Evolutionary conservation across 1,284 basidiomycete genomes (phyloP).

Genomic region (Ganoderma meredithae): DNA sequence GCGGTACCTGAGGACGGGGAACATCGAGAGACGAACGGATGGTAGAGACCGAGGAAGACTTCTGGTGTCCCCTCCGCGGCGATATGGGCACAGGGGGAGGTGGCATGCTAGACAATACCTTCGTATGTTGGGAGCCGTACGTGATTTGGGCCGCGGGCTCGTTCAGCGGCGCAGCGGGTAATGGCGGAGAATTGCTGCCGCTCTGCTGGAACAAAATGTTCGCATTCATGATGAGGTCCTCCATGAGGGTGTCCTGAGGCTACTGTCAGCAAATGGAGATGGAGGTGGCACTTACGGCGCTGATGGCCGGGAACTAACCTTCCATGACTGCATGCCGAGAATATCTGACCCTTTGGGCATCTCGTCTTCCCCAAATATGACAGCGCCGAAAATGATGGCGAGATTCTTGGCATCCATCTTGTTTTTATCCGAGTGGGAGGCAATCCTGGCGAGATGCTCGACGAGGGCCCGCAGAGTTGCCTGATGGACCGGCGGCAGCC

Average conservation of each 20-base stretch:
- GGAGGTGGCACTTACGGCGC: slow-evolving; percentile 2
- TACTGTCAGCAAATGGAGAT: slow-evolving; percentile 1
- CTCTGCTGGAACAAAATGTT: slow-evolving; percentile 62
- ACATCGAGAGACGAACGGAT: slow-evolving; percentile 27
- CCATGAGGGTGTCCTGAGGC: slow-evolving; percentile 83
- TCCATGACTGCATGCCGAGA: slow-evolving; percentile 72
- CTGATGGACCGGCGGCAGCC: slow-evolving; percentile 88
- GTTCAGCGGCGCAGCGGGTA: slow-evolving; percentile 71
- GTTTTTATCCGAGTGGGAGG: slow-evolving; percentile 75
- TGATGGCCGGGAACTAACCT: slow-evolving; percentile 54
- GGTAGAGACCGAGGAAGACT: slow-evolving; percentile 14
- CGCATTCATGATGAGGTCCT: slow-evolving; percentile 82
- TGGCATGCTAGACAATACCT: slow-evolving; percentile 42
- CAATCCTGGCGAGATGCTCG: slow-evolving; percentile 87
- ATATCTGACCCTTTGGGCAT: slow-evolving; percentile 78
- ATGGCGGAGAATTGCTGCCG: slow-evolving; percentile 57
- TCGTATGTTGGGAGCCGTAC: slow-evolving; percentile 77
- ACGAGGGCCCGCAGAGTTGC: slow-evolving; percentile 88
- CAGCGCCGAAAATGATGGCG: slow-evolving; percentile 85
- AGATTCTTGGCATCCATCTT: slow-evolving; percentile 96
- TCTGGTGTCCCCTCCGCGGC: slow-evolving; percentile 25
- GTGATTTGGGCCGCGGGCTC: slow-evolving; percentile 60
- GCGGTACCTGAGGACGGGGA: slow-evolving; percentile 35
- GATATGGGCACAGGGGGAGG: slow-evolving; percentile 26
- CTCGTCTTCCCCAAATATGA: slow-evolving; percentile 92